Evolutionary conservation across 306 rosid genomes (phyloP).

Genomic region (Cucumis hystrix): DNA sequence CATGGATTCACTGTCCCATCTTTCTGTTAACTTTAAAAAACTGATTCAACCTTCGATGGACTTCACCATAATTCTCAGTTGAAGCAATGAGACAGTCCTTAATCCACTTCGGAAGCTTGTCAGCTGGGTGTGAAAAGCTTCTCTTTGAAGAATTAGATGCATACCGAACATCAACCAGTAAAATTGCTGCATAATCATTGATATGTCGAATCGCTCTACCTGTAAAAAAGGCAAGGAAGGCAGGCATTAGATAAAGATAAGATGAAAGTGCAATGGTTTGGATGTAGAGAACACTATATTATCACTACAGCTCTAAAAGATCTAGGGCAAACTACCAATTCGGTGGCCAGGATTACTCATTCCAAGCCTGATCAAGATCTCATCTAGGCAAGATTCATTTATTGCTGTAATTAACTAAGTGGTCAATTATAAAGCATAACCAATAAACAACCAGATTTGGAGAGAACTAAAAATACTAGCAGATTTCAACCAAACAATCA

Average conservation of each 20-base stretch:
- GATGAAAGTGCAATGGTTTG: neutral
- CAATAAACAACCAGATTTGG: neutral
- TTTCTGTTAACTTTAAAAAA: constrained; percentile 56
- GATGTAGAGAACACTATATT: neutral
- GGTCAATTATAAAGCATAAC: neutral
- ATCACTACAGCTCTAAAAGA: neutral
- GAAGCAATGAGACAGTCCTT: constrained; percentile 56
- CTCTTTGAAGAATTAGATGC: constrained; percentile 51
- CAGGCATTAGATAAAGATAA: neutral
- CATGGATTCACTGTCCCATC: constrained; percentile 3
- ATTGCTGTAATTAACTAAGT: neutral
- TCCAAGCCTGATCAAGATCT: neutral
- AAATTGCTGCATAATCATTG: constrained; percentile 78
- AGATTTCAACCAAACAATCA: neutral
- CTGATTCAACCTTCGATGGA: constrained; percentile 63
- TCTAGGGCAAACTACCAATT: neutral
- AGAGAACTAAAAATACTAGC: neutral
- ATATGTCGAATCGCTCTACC: constrained; percentile 93
- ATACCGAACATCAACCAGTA: constrained; percentile 63
- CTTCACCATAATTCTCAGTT: constrained; percentile 58
- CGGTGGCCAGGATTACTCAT: neutral
- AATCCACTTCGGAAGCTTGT: constrained; percentile 86
- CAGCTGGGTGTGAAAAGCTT: constrained; percentile 43
- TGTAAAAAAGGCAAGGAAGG: constrained; percentile 13
- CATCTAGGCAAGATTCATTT: neutral